Evolutionary conservation across 345 rosid species (phyloP).

Genomic region (Arabidopsis thaliana): TAIR10.1 NC_003075.7:13044001-13044500

Average conservation of each 20-base stretch:
- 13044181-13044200: constrained; percentile 83
- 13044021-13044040: constrained; percentile 12
- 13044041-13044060: constrained; percentile 17
- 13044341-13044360: constrained; percentile 55
- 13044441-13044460: constrained; percentile 29
- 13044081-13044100: constrained; percentile 82
- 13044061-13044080: constrained; percentile 26
- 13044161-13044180: constrained; percentile 66
- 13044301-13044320: constrained; percentile 80
- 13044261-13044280: constrained; percentile 96
- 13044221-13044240: constrained; percentile 81
- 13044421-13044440: constrained; percentile 1
- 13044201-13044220: constrained; percentile 65
- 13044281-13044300: constrained; percentile 84
- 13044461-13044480: neutral
- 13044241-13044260: constrained; percentile 71
- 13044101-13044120: constrained; percentile 93
- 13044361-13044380: constrained; percentile 25
- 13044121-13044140: constrained; percentile 85
- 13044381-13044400: constrained; percentile 7
- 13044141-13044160: constrained; percentile 75
- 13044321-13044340: constrained; percentile 70
- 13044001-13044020: neutral
- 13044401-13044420: neutral
- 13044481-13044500: constrained; percentile 10